Evolutionary conservation across 2,329 filamentous ascomycete species (phyloP).

Genomic region (Dothistroma septosporum): DNA sequence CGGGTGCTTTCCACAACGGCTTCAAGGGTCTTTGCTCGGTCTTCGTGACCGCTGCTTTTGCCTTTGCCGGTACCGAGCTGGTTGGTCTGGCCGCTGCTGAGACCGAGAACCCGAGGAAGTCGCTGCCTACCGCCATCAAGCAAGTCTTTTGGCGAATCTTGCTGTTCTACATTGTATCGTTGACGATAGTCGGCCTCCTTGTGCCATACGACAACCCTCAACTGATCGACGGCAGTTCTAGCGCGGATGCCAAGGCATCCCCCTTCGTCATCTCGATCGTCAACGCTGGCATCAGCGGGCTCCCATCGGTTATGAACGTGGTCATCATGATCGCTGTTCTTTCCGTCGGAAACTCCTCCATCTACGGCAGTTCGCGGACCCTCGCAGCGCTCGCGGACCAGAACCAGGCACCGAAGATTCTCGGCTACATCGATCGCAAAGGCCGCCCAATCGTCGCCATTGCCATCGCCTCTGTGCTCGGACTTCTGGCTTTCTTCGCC

Average conservation of each 20-base stretch:
- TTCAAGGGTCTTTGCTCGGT: conserved; percentile 63
- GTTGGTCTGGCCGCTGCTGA: conserved; percentile 56
- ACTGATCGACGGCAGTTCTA: conserved; percentile 35
- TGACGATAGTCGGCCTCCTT: conserved; percentile 34
- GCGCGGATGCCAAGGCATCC: conserved; percentile 44
- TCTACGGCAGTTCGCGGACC: conserved; percentile 67
- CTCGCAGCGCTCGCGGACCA: conserved; percentile 79
- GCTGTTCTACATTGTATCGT: conserved; percentile 35
- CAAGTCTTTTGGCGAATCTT: conserved; percentile 37
- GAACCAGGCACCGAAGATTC: conserved; percentile 52
- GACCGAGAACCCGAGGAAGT: conserved; percentile 49
- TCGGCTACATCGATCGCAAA: conserved; percentile 68
- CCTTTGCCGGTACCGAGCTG: conserved; percentile 62
- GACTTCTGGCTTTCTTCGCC: conserved; percentile 74
- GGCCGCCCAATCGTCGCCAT: conserved; percentile 75
- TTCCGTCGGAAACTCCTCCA: conserved; percentile 56
- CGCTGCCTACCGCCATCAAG: conserved; percentile 35
- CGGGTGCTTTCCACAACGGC: conserved; percentile 48
- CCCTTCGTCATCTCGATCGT: conserved; percentile 64
- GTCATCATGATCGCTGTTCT: conserved; percentile 61
- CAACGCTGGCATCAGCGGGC: conserved; percentile 56
- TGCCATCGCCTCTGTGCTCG: conserved; percentile 59
- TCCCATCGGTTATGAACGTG: conserved; percentile 64
- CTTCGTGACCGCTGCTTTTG: conserved; percentile 61
- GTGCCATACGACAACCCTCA: conserved; percentile 30